Percentiles rank a stretch among this genome's conserved stretches.
phyloP scores from a whole-genome alignment of 2,329 filamentous ascomycete genomes.

The Trichoderma sp. region DNA sequence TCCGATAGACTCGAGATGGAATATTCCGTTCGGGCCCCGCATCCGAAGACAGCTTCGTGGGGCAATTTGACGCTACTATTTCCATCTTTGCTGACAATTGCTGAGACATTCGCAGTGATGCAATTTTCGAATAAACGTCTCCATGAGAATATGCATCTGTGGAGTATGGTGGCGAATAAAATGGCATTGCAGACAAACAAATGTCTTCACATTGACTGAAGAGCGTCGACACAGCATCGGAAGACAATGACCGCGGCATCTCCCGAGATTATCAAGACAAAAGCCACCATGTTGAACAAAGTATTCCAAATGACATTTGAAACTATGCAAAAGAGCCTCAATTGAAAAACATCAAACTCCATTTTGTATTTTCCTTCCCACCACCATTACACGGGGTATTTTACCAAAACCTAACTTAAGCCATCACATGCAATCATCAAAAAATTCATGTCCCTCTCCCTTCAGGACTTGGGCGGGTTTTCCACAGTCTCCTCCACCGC shows the following conservation, averaged over 20 bases:
- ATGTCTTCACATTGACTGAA: not conserved
- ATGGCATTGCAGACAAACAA: not conserved
- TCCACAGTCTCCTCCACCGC: constrained; percentile 4
- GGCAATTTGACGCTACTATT: not conserved
- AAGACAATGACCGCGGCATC: not conserved
- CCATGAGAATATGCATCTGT: not conserved
- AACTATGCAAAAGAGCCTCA: not conserved
- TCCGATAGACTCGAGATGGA: not conserved
- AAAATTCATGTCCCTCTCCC: not conserved
- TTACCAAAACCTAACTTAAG: constrained; percentile 1
- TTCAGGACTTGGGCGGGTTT: constrained; percentile 2
- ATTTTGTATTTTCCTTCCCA: not conserved
- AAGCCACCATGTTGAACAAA: not conserved
- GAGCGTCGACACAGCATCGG: not conserved
- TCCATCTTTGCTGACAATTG: not conserved
- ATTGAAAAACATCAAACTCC: not conserved
- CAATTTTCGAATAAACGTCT: not conserved
- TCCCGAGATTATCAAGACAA: not conserved
- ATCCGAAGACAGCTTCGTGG: not conserved
- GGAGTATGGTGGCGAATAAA: not conserved
- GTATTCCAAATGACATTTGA: not conserved
- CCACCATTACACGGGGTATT: constrained; percentile 11
- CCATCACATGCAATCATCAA: constrained; percentile 7
- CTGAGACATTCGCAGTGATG: not conserved
- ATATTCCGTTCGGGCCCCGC: not conserved